These are phyloP conservation scores for Thermothelomyces thermophilus DNA, from an alignment of 2,329 filamentous ascomycete species.

Conservation along the genomic window DNA sequence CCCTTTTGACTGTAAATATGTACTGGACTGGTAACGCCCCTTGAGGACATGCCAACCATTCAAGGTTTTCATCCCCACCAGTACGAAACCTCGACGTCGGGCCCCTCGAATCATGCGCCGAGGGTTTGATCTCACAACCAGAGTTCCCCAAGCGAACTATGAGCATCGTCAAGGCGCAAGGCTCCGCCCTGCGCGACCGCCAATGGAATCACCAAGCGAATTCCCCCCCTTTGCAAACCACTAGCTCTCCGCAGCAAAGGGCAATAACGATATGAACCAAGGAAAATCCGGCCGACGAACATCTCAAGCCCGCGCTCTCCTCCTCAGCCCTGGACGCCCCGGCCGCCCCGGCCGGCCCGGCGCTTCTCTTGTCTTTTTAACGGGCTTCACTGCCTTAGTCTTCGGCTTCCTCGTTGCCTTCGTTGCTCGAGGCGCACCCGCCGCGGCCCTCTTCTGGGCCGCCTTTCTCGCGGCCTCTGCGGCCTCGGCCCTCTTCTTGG, in stretches of 20 bases:
- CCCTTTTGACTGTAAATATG: too few relatives aligned
- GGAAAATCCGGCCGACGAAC: not conserved
- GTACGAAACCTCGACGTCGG: too few relatives aligned
- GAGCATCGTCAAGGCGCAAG: too few relatives aligned
- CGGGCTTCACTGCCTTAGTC: constrained; percentile 12
- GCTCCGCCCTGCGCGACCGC: not conserved
- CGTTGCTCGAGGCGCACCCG: constrained; percentile 1
- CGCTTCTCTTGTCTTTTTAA: constrained; percentile 8
- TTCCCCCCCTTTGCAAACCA: not conserved
- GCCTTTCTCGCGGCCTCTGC: constrained; percentile 15
- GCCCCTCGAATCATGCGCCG: too few relatives aligned
- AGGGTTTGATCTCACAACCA: too few relatives aligned
- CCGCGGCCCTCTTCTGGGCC: not conserved
- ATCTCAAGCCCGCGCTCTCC: not conserved
- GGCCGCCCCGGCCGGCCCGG: constrained; percentile 8
- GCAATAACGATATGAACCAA: too few relatives aligned
- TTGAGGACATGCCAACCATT: too few relatives aligned
- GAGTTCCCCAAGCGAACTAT: too few relatives aligned
- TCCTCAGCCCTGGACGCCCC: constrained; percentile 5
- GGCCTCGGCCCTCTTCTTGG: constrained; percentile 21
- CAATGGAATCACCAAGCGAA: not conserved
- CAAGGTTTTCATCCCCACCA: too few relatives aligned
- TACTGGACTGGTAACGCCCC: too few relatives aligned
- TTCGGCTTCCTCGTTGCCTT: constrained; percentile 5
- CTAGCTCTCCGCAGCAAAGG: too few relatives aligned